Percentiles rank a stretch among this genome's conserved stretches.
These are phyloP conservation scores for Protomyces lactucae-debilis DNA, from an alignment of 1,139 yeast species.

Conservation along the genomic window DNA sequence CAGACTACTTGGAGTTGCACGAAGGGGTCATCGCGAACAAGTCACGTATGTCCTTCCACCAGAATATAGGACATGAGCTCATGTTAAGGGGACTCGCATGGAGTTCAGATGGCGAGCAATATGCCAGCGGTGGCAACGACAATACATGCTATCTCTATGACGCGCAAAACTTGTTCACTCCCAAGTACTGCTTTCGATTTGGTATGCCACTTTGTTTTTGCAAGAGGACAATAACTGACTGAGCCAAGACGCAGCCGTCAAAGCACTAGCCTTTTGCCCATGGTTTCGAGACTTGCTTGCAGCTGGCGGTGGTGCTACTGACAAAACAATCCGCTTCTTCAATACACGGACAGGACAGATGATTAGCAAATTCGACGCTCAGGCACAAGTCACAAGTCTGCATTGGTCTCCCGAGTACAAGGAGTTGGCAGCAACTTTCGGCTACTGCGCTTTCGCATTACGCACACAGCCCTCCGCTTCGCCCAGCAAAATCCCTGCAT, in stretches of 20 bases:
- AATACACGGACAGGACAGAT: slow-evolving; percentile 72
- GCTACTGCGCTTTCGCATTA: slow-evolving; percentile 49
- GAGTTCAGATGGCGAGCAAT: slow-evolving; percentile 26
- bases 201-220: slow-evolving; percentile 29
- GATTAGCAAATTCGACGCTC: slow-evolving; percentile 51
- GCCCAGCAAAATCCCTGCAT: background rate
- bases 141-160: slow-evolving; percentile 23
- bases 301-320: slow-evolving; percentile 91
- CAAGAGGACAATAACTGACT: slow-evolving; percentile 6
- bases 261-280: slow-evolving; percentile 70
- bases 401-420: slow-evolving; percentile 64
- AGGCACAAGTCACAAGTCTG: slow-evolving; percentile 72
- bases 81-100: slow-evolving; percentile 28
- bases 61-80: background rate
- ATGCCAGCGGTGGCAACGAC: slow-evolving; percentile 31
- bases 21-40: slow-evolving; percentile 4
- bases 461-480: background rate
- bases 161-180: background rate
- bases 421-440: slow-evolving; percentile 74
- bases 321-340: slow-evolving; percentile 76
- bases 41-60: slow-evolving; percentile 5
- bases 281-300: slow-evolving; percentile 59
- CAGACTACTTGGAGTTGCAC: background rate
- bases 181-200: background rate
- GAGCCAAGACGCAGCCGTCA: slow-evolving; percentile 44